These are phyloP conservation scores for carrot (Daucus carota) DNA, from an alignment of 129 eudicot genomes.

Conservation along the genomic window DH1_v3.0 NC_030381.2:55559001-55559500, in stretches of 20 bases:
- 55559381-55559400: not conserved
- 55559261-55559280: not conserved
- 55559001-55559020: not conserved
- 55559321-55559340: conserved; percentile 66
- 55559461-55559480: not conserved
- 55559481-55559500: not conserved
- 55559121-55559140: not conserved
- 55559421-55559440: not conserved
- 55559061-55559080: not conserved
- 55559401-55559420: not conserved
- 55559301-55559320: conserved; percentile 25
- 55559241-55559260: not conserved
- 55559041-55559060: not conserved
- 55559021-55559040: not conserved
- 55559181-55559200: not conserved
- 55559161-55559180: not conserved
- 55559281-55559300: not conserved
- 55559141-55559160: not conserved
- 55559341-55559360: conserved; percentile 88
- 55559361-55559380: conserved; percentile 46
- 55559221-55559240: not conserved
- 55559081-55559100: not conserved
- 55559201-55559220: not conserved
- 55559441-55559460: not conserved
- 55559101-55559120: not conserved